These are phyloP conservation scores for Hypoxylon sp. DNA, from an alignment of 2,329 filamentous ascomycete species.

Conservation along the genomic window DNA sequence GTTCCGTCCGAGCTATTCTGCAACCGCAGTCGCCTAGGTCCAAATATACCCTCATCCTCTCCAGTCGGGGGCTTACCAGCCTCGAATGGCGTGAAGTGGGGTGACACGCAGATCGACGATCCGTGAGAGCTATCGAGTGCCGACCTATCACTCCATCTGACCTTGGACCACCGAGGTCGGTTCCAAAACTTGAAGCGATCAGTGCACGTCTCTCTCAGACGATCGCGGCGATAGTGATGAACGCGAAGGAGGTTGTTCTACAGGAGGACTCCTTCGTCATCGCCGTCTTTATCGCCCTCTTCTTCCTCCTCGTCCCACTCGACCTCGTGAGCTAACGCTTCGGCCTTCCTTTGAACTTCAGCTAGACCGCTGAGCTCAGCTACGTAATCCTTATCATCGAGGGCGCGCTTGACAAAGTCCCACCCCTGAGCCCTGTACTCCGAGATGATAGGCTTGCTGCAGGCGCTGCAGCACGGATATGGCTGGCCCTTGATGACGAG, in stretches of 20 bases:
- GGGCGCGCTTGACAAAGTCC: constrained; percentile 77
- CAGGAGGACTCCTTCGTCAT: constrained; percentile 47
- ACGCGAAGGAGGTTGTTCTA: constrained; percentile 40
- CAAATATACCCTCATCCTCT: constrained; percentile 32
- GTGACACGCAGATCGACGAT: constrained; percentile 22
- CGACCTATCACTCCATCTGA: constrained; percentile 30
- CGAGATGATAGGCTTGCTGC: constrained; percentile 72
- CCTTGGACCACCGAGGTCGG: constrained; percentile 35
- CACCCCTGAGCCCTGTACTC: constrained; percentile 74
- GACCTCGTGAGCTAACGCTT: constrained; percentile 41
- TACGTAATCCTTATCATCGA: constrained; percentile 80
- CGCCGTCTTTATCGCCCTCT: constrained; percentile 40
- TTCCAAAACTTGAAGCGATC: constrained; percentile 42
- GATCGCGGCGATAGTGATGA: constrained; percentile 31
- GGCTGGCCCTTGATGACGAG: constrained; percentile 76
- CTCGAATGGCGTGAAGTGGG: constrained; percentile 22
- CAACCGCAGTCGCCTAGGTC: constrained; percentile 32
- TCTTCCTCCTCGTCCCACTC: constrained; percentile 48
- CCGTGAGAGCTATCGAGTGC: constrained; percentile 12
- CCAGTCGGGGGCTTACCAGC: constrained; percentile 16
- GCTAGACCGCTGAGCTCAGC: constrained; percentile 66
- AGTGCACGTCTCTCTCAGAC: constrained; percentile 33
- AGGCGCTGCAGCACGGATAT: constrained; percentile 84
- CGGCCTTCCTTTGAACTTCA: constrained; percentile 46
- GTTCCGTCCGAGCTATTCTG: constrained; percentile 28